Base-by-base conservation (phyloP, 176 grass and related monocot species). In the Triticum aestivum region DNA sequence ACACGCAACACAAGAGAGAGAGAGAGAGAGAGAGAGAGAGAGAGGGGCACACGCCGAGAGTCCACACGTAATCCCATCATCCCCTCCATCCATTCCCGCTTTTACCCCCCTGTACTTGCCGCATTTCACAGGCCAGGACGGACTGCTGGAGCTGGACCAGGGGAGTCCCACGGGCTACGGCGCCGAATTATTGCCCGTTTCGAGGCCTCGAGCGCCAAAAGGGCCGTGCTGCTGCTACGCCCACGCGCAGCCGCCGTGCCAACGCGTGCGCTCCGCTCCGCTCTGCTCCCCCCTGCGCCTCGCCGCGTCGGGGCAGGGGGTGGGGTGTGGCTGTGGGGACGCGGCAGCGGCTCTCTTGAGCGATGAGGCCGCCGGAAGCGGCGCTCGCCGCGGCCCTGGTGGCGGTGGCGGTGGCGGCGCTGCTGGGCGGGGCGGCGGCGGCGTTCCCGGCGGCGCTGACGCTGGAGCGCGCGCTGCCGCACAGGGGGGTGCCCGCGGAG, bases 401-500 rank as follows among this genome's bases (percentile, higher is more conserved):
- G 45, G 73, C 15, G 38, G 17, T 52, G 44, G 73, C 14, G 30
- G 17, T 20, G 63, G 77, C 33, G 49, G 74, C 41, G 21, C 74
- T 77, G 27, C 21, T 76, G 3, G 65, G 33, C 0, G 83, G 6
- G 18, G 65, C 21, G 39, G 86, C 62, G 20, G 88, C 17, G 68
- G 54, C 47, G 70, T 23, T 86, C 17, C 85, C 78, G 51, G 75
- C 85, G 20, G 78, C 73, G 56, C 77, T 98, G 88, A 88, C 30
- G 82, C 84, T 95, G 85, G 86, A 98, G 87, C 92, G 96, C 65
- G 90, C 90, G 62, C 61, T 98, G 68, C 93, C 96, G 29, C 81
- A 62, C 37, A 78, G 32, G 58, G 96, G 93, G 39, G 86, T 94
- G 76, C 47, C 61, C 1, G 61, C 95, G 73, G 93, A 96, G 79